A percentile compares a stretch with the other conserved stretches of the same genome.
Conservation (phyloP, 2,329 filamentous ascomycete genomes). For the Colletotrichum melonis region DNA sequence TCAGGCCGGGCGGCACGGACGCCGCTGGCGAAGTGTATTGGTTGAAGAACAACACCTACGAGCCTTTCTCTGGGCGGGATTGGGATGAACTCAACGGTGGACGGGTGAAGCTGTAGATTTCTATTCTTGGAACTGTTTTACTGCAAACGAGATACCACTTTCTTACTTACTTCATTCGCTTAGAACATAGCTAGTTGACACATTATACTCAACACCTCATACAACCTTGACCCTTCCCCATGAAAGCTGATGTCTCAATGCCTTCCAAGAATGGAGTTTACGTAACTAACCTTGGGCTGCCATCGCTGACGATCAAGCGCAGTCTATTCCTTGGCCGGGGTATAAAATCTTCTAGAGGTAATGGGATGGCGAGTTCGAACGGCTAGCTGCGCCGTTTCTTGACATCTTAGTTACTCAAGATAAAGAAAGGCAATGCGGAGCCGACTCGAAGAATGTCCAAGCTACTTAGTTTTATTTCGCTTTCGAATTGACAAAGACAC, state of each 20-base stretch:
- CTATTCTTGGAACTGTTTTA: not conserved
- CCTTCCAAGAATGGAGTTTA: no score
- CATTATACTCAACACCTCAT: not conserved
- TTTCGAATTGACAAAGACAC: not conserved
- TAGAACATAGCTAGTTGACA: not conserved
- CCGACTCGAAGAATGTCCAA: not conserved
- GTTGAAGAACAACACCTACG: slow-evolving; percentile 74
- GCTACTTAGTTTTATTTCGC: not conserved
- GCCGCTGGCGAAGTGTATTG: slow-evolving; percentile 67
- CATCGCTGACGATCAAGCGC: no score
- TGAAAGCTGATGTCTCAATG: no score
- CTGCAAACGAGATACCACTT: slow-evolving; percentile 32
- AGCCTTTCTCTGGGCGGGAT: slow-evolving; percentile 72
- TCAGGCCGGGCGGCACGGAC: slow-evolving; percentile 69
- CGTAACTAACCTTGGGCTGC: no score
- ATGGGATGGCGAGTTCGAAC: not conserved
- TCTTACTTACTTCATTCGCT: not conserved
- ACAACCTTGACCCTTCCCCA: no score
- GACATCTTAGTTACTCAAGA: not conserved
- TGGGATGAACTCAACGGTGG: slow-evolving; percentile 77
- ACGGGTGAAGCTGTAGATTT: slow-evolving; percentile 72
- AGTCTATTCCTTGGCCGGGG: not conserved
- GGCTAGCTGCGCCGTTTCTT: not conserved
- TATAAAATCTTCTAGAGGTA: not conserved
- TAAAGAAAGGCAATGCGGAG: not conserved